These are phyloP conservation scores for Russula foetens DNA, from an alignment of 768 basidiomycete genomes.

Conservation along the genomic window DNA sequence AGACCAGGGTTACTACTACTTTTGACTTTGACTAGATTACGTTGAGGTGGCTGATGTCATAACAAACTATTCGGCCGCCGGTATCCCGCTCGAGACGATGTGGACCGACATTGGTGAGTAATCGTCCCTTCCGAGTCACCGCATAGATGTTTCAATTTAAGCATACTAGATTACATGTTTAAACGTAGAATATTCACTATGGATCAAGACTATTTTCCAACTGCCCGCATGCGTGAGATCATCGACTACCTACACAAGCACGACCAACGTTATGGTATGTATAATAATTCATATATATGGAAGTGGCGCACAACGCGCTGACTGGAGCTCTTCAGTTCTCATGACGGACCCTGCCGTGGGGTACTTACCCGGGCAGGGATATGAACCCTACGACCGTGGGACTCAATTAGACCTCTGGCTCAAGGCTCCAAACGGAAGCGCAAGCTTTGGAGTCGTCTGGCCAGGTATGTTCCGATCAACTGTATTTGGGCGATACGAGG, in stretches of 20 bases:
- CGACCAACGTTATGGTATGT: conserved; percentile 49
- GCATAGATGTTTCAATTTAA: not conserved
- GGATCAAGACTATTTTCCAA: conserved; percentile 61
- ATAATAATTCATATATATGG: not conserved
- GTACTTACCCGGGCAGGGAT: conserved; percentile 38
- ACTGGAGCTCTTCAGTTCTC: conserved; percentile 36
- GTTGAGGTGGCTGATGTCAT: conserved; percentile 57
- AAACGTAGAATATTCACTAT: conserved; percentile 57
- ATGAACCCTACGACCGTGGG: conserved; percentile 50
- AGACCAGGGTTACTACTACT: not conserved
- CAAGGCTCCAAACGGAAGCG: conserved; percentile 52
- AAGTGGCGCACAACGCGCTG: not conserved
- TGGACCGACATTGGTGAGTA: conserved; percentile 64
- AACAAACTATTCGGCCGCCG: conserved; percentile 48
- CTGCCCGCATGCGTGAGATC: conserved; percentile 53
- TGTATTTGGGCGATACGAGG: too few species aligned
- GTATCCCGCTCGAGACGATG: conserved; percentile 69
- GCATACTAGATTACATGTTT: conserved; percentile 54
- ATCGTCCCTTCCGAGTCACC: too few species aligned
- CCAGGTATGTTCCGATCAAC: conserved; percentile 35
- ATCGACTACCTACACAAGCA: conserved; percentile 51
- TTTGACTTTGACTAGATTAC: conserved; percentile 38
- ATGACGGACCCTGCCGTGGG: conserved; percentile 73
- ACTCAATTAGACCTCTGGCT: conserved; percentile 47
- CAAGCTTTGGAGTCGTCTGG: conserved; percentile 53